These are phyloP conservation scores for Salinomyces thailandicus DNA, from an alignment of 2,329 filamentous ascomycete species.

Conservation along the genomic window DNA sequence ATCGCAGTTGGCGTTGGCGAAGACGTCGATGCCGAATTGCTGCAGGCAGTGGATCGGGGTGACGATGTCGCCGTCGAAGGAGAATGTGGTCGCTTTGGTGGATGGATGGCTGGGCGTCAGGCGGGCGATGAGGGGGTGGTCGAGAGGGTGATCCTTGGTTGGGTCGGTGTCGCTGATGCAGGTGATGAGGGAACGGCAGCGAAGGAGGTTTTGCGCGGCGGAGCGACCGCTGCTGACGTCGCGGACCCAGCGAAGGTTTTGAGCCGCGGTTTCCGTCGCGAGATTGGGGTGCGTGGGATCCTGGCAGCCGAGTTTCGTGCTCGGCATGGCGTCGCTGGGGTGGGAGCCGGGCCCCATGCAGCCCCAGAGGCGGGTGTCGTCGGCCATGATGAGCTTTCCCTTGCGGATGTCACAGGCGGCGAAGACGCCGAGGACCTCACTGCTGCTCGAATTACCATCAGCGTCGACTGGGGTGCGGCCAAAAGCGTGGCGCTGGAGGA, in stretches of 20 bases:
- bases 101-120: constrained; percentile 18
- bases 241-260: constrained; percentile 19
- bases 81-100: constrained; percentile 40
- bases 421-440: constrained; percentile 21
- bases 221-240: constrained; percentile 9
- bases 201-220: constrained; percentile 13
- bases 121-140: constrained; percentile 17
- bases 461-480: constrained; percentile 6
- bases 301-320: constrained; percentile 12
- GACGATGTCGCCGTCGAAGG: constrained; percentile 60
- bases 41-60: constrained; percentile 62
- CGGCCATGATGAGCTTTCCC: constrained; percentile 12
- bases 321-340: constrained; percentile 6
- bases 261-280: constrained; percentile 6
- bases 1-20: constrained; percentile 50
- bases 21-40: constrained; percentile 72
- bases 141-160: constrained; percentile 18
- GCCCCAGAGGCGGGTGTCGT: constrained; percentile 18
- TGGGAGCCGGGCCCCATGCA: constrained; percentile 8
- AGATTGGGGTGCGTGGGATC: constrained; percentile 17
- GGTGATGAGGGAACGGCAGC: constrained; percentile 14
- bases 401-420: constrained; percentile 13
- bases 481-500: constrained; percentile 16
- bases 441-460: too few relatives aligned
- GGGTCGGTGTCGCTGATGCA: constrained; percentile 8